phyloP scores from a whole-genome alignment of 371 early-diverging fungal genomes.

The Rhizoclosmatium hyalinum region DNA sequence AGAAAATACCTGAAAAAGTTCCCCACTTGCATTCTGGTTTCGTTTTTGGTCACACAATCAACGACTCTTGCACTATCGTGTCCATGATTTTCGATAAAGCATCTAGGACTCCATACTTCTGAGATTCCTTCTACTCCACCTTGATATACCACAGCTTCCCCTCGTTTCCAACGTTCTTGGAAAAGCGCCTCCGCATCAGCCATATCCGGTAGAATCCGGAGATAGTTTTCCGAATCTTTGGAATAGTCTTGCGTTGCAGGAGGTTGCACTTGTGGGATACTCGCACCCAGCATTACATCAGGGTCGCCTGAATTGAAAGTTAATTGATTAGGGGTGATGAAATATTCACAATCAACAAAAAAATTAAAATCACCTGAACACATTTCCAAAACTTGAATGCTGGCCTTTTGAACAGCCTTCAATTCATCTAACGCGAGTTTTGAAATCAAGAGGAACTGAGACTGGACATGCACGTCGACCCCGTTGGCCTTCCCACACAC shows the following conservation, averaged over 20 bases:
- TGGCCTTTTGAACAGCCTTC: not conserved
- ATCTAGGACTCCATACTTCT: conserved; percentile 52
- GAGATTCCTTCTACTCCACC: conserved; percentile 35
- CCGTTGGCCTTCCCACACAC: not conserved
- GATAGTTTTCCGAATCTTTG: conserved; percentile 13
- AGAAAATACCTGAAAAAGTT: conserved; percentile 57
- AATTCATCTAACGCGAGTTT: not conserved
- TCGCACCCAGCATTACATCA: not conserved
- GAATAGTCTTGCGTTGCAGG: not conserved
- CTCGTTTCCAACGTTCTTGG: conserved; percentile 48
- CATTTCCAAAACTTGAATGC: not conserved
- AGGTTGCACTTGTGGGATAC: not conserved
- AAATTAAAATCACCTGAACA: not conserved
- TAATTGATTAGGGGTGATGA: not conserved
- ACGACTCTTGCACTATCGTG: conserved; percentile 47
- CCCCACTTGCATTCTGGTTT: conserved; percentile 33
- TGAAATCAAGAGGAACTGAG: not conserved
- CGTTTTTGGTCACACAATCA: conserved; percentile 48
- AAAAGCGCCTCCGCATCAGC: conserved; percentile 42
- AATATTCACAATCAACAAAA: not conserved
- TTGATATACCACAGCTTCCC: conserved; percentile 50
- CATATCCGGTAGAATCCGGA: conserved; percentile 13
- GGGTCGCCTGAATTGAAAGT: not conserved
- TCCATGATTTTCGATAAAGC: conserved; percentile 49
- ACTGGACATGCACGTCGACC: not conserved